Base-by-base conservation (phyloP, 495 filamentous ascomycete genomes). In the Echria macrotheca region DNA sequence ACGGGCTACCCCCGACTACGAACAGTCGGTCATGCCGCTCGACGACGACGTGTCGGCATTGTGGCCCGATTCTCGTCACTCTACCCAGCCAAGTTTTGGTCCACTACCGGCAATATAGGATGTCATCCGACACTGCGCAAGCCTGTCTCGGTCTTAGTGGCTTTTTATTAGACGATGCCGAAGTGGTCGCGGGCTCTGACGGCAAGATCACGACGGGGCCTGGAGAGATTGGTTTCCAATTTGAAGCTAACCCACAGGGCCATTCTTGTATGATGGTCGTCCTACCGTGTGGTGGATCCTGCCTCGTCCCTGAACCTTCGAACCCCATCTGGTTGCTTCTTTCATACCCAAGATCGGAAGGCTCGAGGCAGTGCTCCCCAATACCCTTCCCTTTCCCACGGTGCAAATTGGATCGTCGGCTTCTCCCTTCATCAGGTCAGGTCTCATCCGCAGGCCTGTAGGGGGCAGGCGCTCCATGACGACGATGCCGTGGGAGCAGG, bases 281-380 rank as follows among this genome's bases (percentile, higher is more conserved):
- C 35, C 35, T 37, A 37, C 35, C 8, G 14, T 37, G 35, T 37
- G 35, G 35, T 37, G 35, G 14, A 37, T 37, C 35, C 35, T 37
- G 35, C 35, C 7, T 17, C 35, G 14, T 37, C 35, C 35, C 35
- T 17, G 35, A 37, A 37, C 35, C 35, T 37, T 37, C 35, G 15
- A 37, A 37, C 7, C 35, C 35, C 14, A 31, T 31, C 28, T 31
- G 28, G 28, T 31, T 31, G 28, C 28, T 31, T 31, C 28, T 31
- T 31, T 31, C 28, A 31, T 31, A 31, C 28, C 12, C 6, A 31
- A 31, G 28, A 31, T 31, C 6, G 28, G 28, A 31, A 31, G 28
- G n/a, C n/a, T n/a, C n/a, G n/a, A n/a, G n/a, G n/a, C n/a, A 31
- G 28, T 31, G 28, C 12, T 31, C 28, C 28, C 28, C 28, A 31